phyloP scores from a whole-genome alignment of 306 rosid genomes.

The Castanea mollissima region DNA sequence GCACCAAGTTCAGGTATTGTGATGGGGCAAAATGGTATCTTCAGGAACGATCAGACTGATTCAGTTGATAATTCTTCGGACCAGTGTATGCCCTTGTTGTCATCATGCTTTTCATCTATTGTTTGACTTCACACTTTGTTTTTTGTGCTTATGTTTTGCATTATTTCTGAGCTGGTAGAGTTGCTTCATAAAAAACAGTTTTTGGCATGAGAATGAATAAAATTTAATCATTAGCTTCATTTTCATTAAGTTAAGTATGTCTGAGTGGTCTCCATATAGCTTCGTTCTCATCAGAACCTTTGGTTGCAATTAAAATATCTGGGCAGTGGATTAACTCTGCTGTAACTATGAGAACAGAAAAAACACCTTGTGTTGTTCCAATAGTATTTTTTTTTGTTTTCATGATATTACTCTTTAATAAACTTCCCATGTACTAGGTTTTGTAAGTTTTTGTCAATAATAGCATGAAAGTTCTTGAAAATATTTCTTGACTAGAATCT shows the following conservation, averaged over 20 bases:
- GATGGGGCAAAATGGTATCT: slow-evolving; percentile 69
- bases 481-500: not conserved
- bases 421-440: slow-evolving; percentile 8
- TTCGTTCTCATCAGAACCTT: not conserved
- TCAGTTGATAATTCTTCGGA: slow-evolving; percentile 62
- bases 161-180: slow-evolving; percentile 10
- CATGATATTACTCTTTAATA: not conserved
- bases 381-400: not conserved
- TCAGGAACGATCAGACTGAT: slow-evolving; percentile 61
- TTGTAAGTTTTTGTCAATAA: not conserved
- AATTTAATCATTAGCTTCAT: not conserved
- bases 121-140: slow-evolving; percentile 32
- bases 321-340: slow-evolving; percentile 12
- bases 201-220: not conserved
- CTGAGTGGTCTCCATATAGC: not conserved
- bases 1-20: slow-evolving; percentile 64
- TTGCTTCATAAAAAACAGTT: slow-evolving; percentile 4
- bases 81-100: slow-evolving; percentile 59
- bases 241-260: not conserved
- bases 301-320: slow-evolving; percentile 4
- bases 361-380: not conserved
- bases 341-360: not conserved
- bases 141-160: slow-evolving; percentile 7
- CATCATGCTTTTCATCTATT: slow-evolving; percentile 35
- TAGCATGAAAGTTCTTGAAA: not conserved